Evolutionary conservation across 129 eudicot genomes (phyloP).

Genomic region (Centaurea solstitialis): DNA sequence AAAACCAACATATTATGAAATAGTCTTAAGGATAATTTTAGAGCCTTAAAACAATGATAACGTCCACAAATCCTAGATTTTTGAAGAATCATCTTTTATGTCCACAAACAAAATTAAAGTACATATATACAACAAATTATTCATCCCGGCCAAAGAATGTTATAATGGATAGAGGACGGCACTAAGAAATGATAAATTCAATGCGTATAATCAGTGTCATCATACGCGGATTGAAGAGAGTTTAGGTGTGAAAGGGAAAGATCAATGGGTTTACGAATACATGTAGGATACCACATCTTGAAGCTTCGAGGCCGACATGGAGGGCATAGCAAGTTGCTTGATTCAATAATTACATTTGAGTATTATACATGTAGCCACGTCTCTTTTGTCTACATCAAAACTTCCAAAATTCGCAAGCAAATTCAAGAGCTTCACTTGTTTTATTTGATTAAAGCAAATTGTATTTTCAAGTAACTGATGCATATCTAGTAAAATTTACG

Average conservation of each 20-base stretch:
- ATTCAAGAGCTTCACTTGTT: neutral
- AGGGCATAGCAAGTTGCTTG: slow-evolving; percentile 29
- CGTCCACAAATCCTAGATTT: neutral
- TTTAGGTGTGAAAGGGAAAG: neutral
- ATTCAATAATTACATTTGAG: slow-evolving; percentile 20
- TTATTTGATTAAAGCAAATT: neutral
- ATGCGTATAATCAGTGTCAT: neutral
- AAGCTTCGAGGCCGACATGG: slow-evolving; percentile 26
- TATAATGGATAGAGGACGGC: neutral
- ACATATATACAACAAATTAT: neutral
- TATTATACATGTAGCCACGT: slow-evolving; percentile 20
- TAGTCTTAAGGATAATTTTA: neutral
- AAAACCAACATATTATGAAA: neutral
- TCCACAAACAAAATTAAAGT: neutral
- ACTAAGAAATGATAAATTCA: neutral
- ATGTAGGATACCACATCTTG: slow-evolving; percentile 39
- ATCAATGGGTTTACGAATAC: slow-evolving; percentile 10
- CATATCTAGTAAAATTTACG: neutral
- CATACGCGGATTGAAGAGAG: slow-evolving; percentile 11
- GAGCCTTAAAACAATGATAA: neutral
- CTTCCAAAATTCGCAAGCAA: slow-evolving; percentile 12
- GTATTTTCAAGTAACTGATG: neutral
- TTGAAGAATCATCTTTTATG: neutral
- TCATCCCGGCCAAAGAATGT: neutral
- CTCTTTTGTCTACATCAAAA: slow-evolving; percentile 28